Conservation (phyloP, 1,284 basidiomycete species). For the Cryptococcus maquisensis region DNA sequence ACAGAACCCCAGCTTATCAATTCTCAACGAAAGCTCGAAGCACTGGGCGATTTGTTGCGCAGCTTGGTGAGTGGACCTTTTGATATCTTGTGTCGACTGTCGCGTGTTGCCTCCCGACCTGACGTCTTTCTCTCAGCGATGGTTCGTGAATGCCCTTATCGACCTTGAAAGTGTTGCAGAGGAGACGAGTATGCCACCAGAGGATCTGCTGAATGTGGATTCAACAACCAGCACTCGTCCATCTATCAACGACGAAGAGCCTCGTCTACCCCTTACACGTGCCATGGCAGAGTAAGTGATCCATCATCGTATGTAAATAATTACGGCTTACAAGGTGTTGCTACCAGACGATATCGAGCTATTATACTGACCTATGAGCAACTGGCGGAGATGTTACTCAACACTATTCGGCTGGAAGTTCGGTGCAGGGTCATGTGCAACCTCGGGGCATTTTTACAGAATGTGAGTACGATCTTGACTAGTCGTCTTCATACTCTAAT, state of each 20-base stretch:
- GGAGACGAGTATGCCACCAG: slow-evolving; percentile 53
- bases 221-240: slow-evolving; percentile 14
- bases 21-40: slow-evolving; percentile 69
- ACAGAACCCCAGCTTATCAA: slow-evolving; percentile 67
- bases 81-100: neutral
- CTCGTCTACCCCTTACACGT: slow-evolving; percentile 70
- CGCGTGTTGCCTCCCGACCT: neutral
- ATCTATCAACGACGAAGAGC: slow-evolving; percentile 47
- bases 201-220: slow-evolving; percentile 49
- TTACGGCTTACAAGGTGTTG: slow-evolving; percentile 9
- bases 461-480: slow-evolving; percentile 52
- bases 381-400: slow-evolving; percentile 77
- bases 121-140: slow-evolving; percentile 55
- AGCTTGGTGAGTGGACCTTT: slow-evolving; percentile 65
- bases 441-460: slow-evolving; percentile 69
- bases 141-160: slow-evolving; percentile 70
- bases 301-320: neutral
- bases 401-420: slow-evolving; percentile 84
- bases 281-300: slow-evolving; percentile 77
- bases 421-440: slow-evolving; percentile 80
- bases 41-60: slow-evolving; percentile 74
- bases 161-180: slow-evolving; percentile 62
- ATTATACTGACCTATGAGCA: slow-evolving; percentile 85
- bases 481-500: neutral
- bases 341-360: slow-evolving; percentile 75